Percentiles rank a stretch among this genome's conserved stretches.
Conservation (phyloP, 345 rosid genomes). For the Citrus mangshanensis region DNA sequence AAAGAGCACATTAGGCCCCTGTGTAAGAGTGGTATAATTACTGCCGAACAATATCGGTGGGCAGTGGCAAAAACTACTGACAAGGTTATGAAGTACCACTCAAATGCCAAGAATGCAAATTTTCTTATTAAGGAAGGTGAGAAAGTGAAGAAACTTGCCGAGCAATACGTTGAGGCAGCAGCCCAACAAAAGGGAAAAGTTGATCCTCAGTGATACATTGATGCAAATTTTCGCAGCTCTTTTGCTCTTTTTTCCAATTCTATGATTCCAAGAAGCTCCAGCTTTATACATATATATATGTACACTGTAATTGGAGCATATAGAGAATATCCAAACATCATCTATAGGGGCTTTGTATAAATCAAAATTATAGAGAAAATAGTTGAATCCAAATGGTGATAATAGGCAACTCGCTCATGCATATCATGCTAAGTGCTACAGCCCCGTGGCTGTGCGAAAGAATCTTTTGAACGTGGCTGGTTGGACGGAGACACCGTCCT, state of each 20-base stretch:
- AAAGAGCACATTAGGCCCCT: conserved; percentile 97
- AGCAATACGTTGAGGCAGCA: conserved; percentile 82
- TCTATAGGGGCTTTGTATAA: not conserved
- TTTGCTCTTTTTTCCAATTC: not conserved
- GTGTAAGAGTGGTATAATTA: conserved; percentile 84
- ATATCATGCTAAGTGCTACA: not conserved
- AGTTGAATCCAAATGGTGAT: not conserved
- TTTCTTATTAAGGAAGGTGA: conserved; percentile 96
- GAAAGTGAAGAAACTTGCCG: conserved; percentile 94
- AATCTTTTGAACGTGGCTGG: not conserved
- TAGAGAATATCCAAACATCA: no score
- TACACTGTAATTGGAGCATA: not conserved
- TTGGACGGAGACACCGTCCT: no score
- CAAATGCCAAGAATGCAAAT: conserved; percentile 75
- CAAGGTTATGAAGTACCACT: conserved; percentile 92
- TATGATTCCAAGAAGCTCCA: not conserved
- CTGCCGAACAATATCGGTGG: conserved; percentile 84
- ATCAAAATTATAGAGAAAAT: not conserved
- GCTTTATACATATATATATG: not conserved
- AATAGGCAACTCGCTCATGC: not conserved
- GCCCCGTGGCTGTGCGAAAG: not conserved
- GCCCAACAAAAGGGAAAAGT: conserved; percentile 58
- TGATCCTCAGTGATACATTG: conserved; percentile 18
- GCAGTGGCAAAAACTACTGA: conserved; percentile 79
- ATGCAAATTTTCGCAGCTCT: not conserved